phyloP scores from a whole-genome alignment of 2,329 filamentous ascomycete species.

The Colletotrichum sidae region DNA sequence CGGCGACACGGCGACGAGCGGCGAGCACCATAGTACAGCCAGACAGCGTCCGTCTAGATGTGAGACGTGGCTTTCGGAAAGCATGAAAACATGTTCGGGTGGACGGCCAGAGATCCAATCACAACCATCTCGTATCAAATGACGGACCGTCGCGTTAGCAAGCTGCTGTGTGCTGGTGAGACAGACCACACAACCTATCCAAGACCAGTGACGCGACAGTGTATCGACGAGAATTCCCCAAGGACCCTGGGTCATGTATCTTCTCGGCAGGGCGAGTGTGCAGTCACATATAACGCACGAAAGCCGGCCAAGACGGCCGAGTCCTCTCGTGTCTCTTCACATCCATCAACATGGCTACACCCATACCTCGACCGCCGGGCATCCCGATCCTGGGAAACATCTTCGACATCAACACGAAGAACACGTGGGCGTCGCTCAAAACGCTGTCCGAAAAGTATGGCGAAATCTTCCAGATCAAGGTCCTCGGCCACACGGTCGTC shows the following conservation, averaged over 20 bases:
- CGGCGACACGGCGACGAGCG: background rate
- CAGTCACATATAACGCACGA: background rate
- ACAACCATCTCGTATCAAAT: slow-evolving; percentile 9
- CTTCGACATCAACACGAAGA: slow-evolving; percentile 48
- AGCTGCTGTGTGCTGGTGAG: slow-evolving; percentile 20
- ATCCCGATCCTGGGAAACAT: slow-evolving; percentile 52
- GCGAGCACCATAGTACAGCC: slow-evolving; percentile 1
- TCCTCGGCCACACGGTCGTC: slow-evolving; percentile 49
- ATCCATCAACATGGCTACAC: slow-evolving; percentile 44
- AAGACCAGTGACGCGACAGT: slow-evolving; percentile 22
- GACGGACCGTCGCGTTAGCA: slow-evolving; percentile 34
- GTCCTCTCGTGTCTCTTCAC: background rate
- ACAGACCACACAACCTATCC: slow-evolving; percentile 9
- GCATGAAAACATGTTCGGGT: slow-evolving; percentile 10
- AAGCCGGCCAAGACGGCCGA: background rate
- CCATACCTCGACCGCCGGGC: slow-evolving; percentile 50
- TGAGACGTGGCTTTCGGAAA: slow-evolving; percentile 26
- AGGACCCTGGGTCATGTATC: background rate
- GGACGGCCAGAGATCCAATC: slow-evolving; percentile 5
- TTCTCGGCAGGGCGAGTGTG: background rate
- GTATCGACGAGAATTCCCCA: slow-evolving; percentile 7
- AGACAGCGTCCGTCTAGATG: background rate
- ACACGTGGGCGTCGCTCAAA: slow-evolving; percentile 52
- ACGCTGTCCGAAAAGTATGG: slow-evolving; percentile 49
- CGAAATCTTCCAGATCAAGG: slow-evolving; percentile 53